Evolutionary conservation across 345 rosid species (phyloP).

Genomic region (Citrus unshiu): DNA sequence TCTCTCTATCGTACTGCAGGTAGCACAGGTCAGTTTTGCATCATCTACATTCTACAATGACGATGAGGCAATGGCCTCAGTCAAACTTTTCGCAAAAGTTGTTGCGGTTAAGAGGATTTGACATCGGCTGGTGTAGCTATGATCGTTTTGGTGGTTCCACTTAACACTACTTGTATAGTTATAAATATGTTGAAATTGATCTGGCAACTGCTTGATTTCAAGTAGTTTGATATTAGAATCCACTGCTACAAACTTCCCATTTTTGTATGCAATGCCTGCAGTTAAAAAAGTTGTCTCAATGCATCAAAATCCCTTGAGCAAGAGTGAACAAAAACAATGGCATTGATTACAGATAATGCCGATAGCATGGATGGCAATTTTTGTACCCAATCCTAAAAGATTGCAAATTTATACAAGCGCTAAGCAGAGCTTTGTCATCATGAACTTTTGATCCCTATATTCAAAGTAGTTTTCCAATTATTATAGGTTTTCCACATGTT

Average conservation of each 20-base stretch:
- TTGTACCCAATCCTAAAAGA: not conserved
- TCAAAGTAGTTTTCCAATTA: not conserved
- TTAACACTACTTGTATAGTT: not conserved
- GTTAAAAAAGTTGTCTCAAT: too few relatives aligned
- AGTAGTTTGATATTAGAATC: not conserved
- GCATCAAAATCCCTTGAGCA: not conserved
- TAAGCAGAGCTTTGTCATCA: not conserved
- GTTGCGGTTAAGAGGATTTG: not conserved
- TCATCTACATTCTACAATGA: not conserved
- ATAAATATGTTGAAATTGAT: not conserved
- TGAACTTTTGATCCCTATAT: not conserved
- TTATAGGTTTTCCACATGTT: not conserved
- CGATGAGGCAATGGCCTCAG: too few relatives aligned
- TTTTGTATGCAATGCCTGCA: too few relatives aligned
- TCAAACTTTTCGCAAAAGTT: too few relatives aligned
- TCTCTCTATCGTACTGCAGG: too few relatives aligned
- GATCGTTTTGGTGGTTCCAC: not conserved
- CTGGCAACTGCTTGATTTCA: not conserved
- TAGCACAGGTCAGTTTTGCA: not conserved
- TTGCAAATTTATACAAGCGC: not conserved
- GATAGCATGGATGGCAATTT: not conserved
- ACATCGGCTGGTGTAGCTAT: not conserved
- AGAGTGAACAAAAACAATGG: not conserved
- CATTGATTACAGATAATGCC: not conserved
- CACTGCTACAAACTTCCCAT: too few relatives aligned